Evolutionary conservation across 805 yeast species (phyloP).

Genomic region (Lachancea kluyveri): DNA sequence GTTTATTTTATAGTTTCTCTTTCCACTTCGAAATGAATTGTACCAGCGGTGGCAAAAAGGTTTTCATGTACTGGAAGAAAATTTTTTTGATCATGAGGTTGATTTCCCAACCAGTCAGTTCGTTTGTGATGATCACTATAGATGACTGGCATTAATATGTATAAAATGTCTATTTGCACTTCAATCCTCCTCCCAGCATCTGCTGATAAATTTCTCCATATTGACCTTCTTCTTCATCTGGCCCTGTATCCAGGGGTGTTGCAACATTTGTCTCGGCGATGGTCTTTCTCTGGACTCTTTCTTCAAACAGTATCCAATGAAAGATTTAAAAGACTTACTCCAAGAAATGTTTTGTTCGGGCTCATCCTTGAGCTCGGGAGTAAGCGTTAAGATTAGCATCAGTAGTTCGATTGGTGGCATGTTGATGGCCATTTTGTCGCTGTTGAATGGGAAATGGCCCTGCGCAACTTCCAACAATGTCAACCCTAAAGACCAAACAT

Average conservation of each 20-base stretch:
- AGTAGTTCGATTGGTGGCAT: constrained; percentile 84
- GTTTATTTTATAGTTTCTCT: no score
- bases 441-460: constrained; percentile 79
- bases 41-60: no score
- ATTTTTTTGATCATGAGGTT: no score
- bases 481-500: constrained; percentile 93
- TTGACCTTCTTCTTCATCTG: constrained; percentile 66
- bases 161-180: neutral
- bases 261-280: constrained; percentile 86
- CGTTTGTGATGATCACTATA: no score
- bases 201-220: constrained; percentile 79
- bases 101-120: no score
- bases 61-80: no score
- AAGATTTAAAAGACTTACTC: constrained; percentile 78
- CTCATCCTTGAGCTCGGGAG: constrained; percentile 75
- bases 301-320: constrained; percentile 71
- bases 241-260: constrained; percentile 88
- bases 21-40: no score
- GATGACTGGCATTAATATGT: no score
- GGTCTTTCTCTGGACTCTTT: constrained; percentile 80
- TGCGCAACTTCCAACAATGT: constrained; percentile 89
- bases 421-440: constrained; percentile 36
- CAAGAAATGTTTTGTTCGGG: constrained; percentile 70
- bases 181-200: constrained; percentile 54
- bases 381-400: constrained; percentile 71